Evolutionary conservation across 2,329 filamentous ascomycete genomes (phyloP).

Genomic region (Calonectria pseudoreteaudii): DNA sequence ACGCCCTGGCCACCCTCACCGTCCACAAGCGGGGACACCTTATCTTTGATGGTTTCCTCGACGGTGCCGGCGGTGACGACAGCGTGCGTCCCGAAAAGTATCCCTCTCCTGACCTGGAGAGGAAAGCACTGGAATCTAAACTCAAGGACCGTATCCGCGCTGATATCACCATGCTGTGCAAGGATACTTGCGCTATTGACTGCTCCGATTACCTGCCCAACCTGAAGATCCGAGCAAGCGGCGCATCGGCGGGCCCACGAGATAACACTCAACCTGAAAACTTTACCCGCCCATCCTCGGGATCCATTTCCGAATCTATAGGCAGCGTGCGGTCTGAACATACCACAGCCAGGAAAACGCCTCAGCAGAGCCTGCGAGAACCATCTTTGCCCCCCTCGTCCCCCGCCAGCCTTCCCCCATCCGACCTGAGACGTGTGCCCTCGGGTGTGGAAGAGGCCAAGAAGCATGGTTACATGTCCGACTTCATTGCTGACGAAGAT

Average conservation of each 20-base stretch:
- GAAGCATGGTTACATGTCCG: conserved; percentile 43
- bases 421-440: conserved; percentile 38
- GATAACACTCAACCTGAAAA: conserved; percentile 8
- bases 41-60: conserved; percentile 49
- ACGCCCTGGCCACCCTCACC: conserved; percentile 57
- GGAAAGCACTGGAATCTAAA: conserved; percentile 52
- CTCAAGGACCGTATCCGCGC: conserved; percentile 59
- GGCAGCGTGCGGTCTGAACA: conserved; percentile 40
- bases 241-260: conserved; percentile 28
- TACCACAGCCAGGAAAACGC: conserved; percentile 38
- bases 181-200: conserved; percentile 62
- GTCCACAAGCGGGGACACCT: conserved; percentile 66
- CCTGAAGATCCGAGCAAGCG: conserved; percentile 38
- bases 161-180: conserved; percentile 63
- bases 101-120: conserved; percentile 50
- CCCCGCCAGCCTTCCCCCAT: conserved; percentile 21
- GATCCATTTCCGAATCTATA: conserved; percentile 36
- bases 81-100: conserved; percentile 46
- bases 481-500: conserved; percentile 44
- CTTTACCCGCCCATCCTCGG: conserved; percentile 27
- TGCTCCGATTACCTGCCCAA: conserved; percentile 44
- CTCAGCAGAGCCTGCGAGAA: conserved; percentile 35
- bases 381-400: conserved; percentile 31
- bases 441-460: conserved; percentile 44
- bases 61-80: conserved; percentile 48